phyloP scores from a whole-genome alignment of 2,329 filamentous ascomycete genomes.

The Zymoseptoria passerinii region DNA sequence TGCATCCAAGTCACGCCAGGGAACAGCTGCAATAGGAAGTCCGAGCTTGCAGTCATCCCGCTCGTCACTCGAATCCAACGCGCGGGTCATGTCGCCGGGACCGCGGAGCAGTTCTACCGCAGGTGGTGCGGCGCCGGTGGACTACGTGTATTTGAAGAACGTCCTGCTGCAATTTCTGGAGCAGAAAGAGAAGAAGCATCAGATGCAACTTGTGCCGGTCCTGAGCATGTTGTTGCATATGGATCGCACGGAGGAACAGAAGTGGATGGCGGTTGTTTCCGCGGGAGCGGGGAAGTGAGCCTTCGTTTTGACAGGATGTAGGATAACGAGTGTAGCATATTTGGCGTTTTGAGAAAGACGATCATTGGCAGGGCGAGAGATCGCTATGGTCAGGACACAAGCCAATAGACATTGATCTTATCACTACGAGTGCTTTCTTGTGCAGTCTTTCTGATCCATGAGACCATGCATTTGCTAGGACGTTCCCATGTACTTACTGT shows the following conservation, averaged over 20 bases:
- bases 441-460: not conserved
- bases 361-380: not conserved
- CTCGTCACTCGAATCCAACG: constrained; percentile 49
- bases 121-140: constrained; percentile 29
- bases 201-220: constrained; percentile 69
- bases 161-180: constrained; percentile 74
- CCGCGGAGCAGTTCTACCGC: constrained; percentile 15
- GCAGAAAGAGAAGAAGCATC: constrained; percentile 67
- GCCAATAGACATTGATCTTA: not conserved
- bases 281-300: constrained; percentile 30
- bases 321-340: not conserved
- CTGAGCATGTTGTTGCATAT: constrained; percentile 68
- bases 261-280: constrained; percentile 70
- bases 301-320: not conserved
- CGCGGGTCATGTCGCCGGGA: constrained; percentile 40
- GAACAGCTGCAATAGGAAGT: constrained; percentile 30
- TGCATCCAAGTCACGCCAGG: not conserved
- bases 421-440: not conserved
- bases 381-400: not conserved
- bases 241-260: constrained; percentile 76
- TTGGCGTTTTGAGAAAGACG: not conserved
- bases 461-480: not conserved
- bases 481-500: not conserved
- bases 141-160: constrained; percentile 69
- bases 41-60: constrained; percentile 44